Percentiles rank a stretch among this genome's conserved stretches.
Conservation (phyloP, 2,329 filamentous ascomycete species). For the Colletotrichum sp. region DNA sequence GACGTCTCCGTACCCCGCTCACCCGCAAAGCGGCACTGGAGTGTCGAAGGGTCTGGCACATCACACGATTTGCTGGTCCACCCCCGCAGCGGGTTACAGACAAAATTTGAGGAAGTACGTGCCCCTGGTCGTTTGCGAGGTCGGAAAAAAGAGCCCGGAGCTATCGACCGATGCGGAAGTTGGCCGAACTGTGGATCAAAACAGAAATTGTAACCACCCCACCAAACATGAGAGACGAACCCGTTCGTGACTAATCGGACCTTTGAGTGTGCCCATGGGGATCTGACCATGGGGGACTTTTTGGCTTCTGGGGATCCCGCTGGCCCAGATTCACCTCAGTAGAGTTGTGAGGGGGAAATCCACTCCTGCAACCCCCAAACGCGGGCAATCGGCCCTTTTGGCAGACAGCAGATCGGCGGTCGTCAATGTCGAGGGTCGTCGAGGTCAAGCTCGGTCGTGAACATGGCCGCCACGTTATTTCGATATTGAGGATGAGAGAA, state of each 20-base stretch:
- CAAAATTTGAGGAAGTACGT: background rate
- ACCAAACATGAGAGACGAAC: background rate
- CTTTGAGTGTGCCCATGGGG: conserved; percentile 1
- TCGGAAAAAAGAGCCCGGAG: background rate
- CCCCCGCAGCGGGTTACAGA: conserved; percentile 4
- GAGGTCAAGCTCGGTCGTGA: background rate
- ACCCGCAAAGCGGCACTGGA: background rate
- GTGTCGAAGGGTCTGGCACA: background rate
- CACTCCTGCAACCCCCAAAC: background rate
- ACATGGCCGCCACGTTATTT: conserved; percentile 13
- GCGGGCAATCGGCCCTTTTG: background rate
- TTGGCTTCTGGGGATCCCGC: conserved; percentile 17
- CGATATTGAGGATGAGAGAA: background rate
- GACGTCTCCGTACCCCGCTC: conserved; percentile 1
- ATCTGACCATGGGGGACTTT: conserved; percentile 4
- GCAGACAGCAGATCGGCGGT: background rate
- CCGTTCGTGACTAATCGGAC: background rate
- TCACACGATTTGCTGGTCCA: background rate
- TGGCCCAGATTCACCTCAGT: background rate
- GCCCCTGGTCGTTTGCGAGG: background rate
- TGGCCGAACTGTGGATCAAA: conserved; percentile 15
- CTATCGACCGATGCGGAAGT: conserved; percentile 13
- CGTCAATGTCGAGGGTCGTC: background rate
- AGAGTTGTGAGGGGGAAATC: conserved; percentile 6
- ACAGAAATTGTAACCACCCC: conserved; percentile 6